These are phyloP conservation scores for Leccinum truebloodii DNA, from an alignment of 768 basidiomycete species.

Conservation along the genomic window DNA sequence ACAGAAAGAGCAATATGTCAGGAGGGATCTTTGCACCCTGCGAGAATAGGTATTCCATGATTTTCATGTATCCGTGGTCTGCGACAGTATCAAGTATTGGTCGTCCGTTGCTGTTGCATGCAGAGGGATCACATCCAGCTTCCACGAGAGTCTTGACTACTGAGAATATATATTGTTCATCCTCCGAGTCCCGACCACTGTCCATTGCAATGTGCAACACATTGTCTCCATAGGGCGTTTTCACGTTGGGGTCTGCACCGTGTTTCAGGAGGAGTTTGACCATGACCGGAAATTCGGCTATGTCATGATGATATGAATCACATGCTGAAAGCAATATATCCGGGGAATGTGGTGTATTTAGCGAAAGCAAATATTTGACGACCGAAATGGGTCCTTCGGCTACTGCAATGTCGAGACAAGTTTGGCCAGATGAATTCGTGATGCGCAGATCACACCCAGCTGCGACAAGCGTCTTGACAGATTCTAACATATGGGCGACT, in stretches of 20 bases:
- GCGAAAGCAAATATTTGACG: background rate
- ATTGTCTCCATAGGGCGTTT: background rate
- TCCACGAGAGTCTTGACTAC: background rate
- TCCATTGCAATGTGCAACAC: background rate
- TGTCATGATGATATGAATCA: accelerated
- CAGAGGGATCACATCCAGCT: background rate
- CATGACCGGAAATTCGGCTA: accelerated
- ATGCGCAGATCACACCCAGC: background rate
- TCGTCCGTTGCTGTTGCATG: background rate
- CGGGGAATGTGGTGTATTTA: background rate
- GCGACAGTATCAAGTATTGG: accelerated
- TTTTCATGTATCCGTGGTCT: background rate
- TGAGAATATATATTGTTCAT: accelerated
- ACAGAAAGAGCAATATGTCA: background rate
- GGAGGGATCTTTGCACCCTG: background rate
- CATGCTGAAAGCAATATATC: background rate
- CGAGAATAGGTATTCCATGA: background rate
- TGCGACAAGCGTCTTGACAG: background rate
- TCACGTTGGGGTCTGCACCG: background rate
- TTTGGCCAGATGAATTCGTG: background rate
- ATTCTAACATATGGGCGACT: accelerated
- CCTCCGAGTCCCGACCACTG: accelerated
- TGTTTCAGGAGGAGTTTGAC: background rate
- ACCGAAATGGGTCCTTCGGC: background rate
- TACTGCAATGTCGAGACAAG: background rate